Base-by-base conservation (phyloP, 208 protist species). In the Entamoeba histolytica region DNA sequence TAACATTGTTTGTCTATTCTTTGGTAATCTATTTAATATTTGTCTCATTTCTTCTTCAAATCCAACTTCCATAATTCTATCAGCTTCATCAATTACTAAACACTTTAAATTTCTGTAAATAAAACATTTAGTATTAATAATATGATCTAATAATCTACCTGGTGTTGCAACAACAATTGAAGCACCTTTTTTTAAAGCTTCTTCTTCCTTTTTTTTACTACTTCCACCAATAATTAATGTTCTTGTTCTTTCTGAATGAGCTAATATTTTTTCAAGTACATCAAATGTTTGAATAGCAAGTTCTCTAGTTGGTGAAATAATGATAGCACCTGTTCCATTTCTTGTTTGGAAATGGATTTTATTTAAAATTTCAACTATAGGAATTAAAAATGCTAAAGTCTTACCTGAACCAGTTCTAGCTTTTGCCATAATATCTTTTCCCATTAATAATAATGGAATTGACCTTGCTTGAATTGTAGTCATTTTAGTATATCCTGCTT, bases 381-480 rank as follows among this genome's bases (percentile, higher is more conserved):
- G 97, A 61, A 98, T 94, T 10, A 97, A 93, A 95, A 98, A 98
- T 15, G 96, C 95, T 23, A 98, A 94, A 91, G 98, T 98, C 93
- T 98, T 98, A 69, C 98, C 98, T 1, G 96, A 97, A 12, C 98
- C 98, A n/a, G 98, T 98, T 93, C 97, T 96, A 8, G 98, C 97
- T 19, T 96, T 96, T 23, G 97, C 94, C 17, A 98, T 95, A 15
- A 98, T 92, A 94, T 98, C 97, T 5, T 97, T 95, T 4, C 97
- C 97, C 31, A 91, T 94, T 96, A 98, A 97, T 28, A 98, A 95
- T 7, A 94, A 95, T 0, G 97, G 97, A 44, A 96, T 95, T 28
- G 95, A 95, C 23, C 97, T 94, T n/a, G 95, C 96, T 96, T 98
- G 97, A 94, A 98, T 93, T 49, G 6, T 52, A 49, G 92, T 78